Base-by-base conservation (phyloP, 2,329 filamentous ascomycete genomes). In the Aspergillus neotritici region DNA sequence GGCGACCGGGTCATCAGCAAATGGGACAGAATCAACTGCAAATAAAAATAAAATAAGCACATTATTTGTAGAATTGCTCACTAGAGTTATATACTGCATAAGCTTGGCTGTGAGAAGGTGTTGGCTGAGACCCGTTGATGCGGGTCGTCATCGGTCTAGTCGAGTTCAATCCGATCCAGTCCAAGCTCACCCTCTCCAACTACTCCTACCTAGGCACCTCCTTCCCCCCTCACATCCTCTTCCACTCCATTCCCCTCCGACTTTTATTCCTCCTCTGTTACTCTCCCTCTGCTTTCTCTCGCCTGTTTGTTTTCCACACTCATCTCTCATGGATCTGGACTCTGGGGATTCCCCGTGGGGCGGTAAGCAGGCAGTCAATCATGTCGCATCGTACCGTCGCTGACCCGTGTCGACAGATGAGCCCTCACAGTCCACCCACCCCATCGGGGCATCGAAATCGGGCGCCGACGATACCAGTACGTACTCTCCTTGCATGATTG, bases 301-400 rank as follows among this genome's bases (percentile, higher is more conserved):
- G 31, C 28, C 37, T 31, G 17, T 47, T 35, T 21, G 5, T 46
- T 36, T 31, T 25, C 15, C 31, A n/a, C 35, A 32, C 21, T 36
- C 36, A 10, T 35, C 31, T 38, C 32, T 40, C 49, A 70, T 70
- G 67, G 67, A 70, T 58, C 49, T 70, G 46, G 67, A 69, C 43
- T 53, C 60, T 48, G 66, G 66, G 40, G 71, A 73, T 58, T 74
- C 71, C 47, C 71, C 71, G 41, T 74, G 71, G 71, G 70, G 68
- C 56, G 71, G 71, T 74, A 64, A 51, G 66, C 52, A 54, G 55
- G 53, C 57, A 58, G 43, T 57, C 48, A 44, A 53, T 49, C 49
- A 50, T 50, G 46, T 48, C 41, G 43, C 39, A 44, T 49, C 46
- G 46, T 47, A 41, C 49, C 35, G 47, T 49, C 46, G 54, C 57